A percentile compares a stretch with the other conserved stretches of the same genome.
Evolutionary conservation across 495 filamentous ascomycete species (phyloP).

Genomic region (Copromyces sp.): DNA sequence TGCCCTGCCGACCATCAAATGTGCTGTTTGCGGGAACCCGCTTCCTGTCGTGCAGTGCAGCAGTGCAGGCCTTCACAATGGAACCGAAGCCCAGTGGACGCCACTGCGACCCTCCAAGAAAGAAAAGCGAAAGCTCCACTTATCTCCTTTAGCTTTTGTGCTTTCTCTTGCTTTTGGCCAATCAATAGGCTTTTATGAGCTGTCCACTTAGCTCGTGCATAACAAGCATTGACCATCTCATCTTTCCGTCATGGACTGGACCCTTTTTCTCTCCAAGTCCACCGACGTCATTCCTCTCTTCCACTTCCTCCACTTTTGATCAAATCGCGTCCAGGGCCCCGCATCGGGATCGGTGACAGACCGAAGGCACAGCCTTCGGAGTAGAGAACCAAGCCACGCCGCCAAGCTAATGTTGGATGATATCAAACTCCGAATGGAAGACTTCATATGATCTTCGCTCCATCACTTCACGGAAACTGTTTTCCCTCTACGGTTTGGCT

Average conservation of each 20-base stretch:
- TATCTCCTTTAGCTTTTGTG: background rate
- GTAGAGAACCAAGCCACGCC: background rate
- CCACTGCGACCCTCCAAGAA: background rate
- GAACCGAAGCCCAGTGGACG: too few relatives aligned
- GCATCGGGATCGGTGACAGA: background rate
- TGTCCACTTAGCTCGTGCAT: background rate
- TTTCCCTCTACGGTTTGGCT: background rate
- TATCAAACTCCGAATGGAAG: background rate
- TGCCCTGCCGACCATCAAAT: background rate
- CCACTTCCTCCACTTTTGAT: background rate
- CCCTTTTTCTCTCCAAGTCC: background rate
- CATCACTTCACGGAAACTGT: background rate
- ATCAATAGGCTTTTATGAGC: background rate
- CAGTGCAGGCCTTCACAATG: too few relatives aligned
- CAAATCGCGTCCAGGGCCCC: background rate
- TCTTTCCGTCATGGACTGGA: background rate
- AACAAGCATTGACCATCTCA: background rate
- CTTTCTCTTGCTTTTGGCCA: background rate
- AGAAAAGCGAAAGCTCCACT: background rate
- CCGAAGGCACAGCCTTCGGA: background rate
- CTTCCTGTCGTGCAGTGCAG: background rate
- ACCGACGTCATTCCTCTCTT: constrained; percentile 1
- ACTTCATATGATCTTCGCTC: background rate
- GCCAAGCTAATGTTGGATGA: background rate
- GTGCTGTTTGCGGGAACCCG: background rate